phyloP scores from a whole-genome alignment of 2,329 filamentous ascomycete genomes.

The Gyromitra esculenta region DNA sequence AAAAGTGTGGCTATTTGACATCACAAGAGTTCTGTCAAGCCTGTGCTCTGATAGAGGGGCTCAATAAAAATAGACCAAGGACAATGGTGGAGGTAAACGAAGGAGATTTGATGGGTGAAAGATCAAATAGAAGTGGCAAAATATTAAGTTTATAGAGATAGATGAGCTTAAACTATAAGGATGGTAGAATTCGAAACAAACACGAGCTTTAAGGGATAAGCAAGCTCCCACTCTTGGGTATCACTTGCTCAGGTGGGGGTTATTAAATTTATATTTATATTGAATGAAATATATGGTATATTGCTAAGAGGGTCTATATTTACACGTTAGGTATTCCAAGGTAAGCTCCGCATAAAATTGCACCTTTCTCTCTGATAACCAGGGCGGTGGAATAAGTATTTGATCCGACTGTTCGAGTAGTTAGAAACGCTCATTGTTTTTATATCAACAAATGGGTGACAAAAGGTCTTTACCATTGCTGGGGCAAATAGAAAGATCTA shows the following conservation, averaged over 20 bases:
- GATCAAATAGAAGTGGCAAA: background rate
- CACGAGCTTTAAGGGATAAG: too few species aligned
- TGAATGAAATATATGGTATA: too few species aligned
- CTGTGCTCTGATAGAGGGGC: slow-evolving; percentile 84
- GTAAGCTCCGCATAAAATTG: slow-evolving; percentile 59
- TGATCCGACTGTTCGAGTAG: slow-evolving; percentile 57
- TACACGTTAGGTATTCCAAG: slow-evolving; percentile 46
- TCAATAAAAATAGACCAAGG: slow-evolving; percentile 75
- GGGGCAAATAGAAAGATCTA: too few species aligned
- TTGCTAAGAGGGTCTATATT: too few species aligned
- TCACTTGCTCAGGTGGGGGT: too few species aligned
- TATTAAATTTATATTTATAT: too few species aligned
- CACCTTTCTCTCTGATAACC: slow-evolving; percentile 63
- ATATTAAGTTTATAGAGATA: background rate
- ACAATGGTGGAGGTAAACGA: slow-evolving; percentile 60
- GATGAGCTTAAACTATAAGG: too few species aligned
- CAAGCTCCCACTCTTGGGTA: too few species aligned
- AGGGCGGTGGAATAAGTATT: slow-evolving; percentile 65
- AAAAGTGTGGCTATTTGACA: slow-evolving; percentile 92
- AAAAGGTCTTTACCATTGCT: too few species aligned
- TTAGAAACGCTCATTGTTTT: too few species aligned
- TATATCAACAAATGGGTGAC: too few species aligned
- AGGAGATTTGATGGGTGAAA: slow-evolving; percentile 4
- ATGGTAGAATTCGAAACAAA: too few species aligned
- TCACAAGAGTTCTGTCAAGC: slow-evolving; percentile 95